Base-by-base conservation (phyloP, 495 filamentous ascomycete species). In the Staphylotrichum longicolle region DNA sequence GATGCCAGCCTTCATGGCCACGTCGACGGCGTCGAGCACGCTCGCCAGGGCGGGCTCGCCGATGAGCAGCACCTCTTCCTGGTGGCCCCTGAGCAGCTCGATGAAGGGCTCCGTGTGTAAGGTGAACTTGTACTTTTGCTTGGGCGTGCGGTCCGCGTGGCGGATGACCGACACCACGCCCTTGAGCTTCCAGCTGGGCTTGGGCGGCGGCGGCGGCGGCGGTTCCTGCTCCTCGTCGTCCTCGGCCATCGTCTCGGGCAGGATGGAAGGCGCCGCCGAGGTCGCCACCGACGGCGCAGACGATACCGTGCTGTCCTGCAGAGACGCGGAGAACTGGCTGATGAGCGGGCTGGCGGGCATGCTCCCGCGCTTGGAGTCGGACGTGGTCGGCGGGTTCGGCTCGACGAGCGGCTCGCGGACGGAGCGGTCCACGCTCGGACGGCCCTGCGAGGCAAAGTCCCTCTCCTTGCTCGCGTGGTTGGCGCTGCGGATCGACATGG, bases 121-220 rank as follows among this genome's bases (percentile, higher is more conserved):
- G 0, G 94, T 98, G 70, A 97, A 98, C 68, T 98, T 98, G 78
- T 96, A 96, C 69, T 98, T 98, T 66, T 98, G 94, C 73, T 98
- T 98, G 6, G 94, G 94, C 10, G 94, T 98, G 44, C 94, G 88
- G 75, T 98, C 94, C 3, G 95, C 94, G 71, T 98, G 94, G 32
- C 94, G 84, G 53, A 98, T 88, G 10, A 98, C 95, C 20, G 93
- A 91, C 7, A 98, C 94, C 80, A 98, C 91, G n/a, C 94, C 94
- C 72, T 98, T 98, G 62, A 98, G 75, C 71, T 96, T 96, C 94
- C 94, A 98, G 35, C 92, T 88, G 65, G 96, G 92, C 68, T 97
- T 96, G 0, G 91, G 91, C 7, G 91, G 91, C 11, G 93, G 92
- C 3, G 91, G 89, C 5, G 90, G 88, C 4, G 85, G 74, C 41